Conservation (phyloP, 345 rosid species). For the Melaleuca quinquenervia region DNA sequence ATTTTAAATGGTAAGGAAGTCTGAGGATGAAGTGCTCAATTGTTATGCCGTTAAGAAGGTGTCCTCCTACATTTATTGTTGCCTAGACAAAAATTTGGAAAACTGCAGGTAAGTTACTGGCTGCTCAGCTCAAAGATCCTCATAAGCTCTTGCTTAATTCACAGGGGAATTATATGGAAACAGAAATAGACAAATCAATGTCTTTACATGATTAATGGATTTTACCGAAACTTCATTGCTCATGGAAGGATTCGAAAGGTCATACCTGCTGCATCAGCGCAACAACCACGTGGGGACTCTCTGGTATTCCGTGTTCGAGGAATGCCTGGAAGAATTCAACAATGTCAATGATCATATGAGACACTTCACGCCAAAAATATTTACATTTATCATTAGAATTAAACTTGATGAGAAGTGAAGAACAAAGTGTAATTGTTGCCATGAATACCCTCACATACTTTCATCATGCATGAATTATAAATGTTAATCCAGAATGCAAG, state of each 20-base stretch:
- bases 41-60: conserved; percentile 48
- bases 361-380: background rate
- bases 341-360: background rate
- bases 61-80: conserved; percentile 66
- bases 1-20: conserved; percentile 60
- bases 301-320: conserved; percentile 66
- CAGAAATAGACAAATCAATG: background rate
- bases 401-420: background rate
- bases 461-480: conserved; percentile 89
- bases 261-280: conserved; percentile 60
- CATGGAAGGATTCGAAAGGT: background rate
- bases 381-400: background rate
- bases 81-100: conserved; percentile 30
- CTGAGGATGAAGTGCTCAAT: conserved; percentile 84
- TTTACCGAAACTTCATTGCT: background rate
- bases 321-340: conserved; percentile 40
- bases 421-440: background rate
- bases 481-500: conserved; percentile 92
- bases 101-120: background rate
- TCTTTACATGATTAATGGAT: background rate
- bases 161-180: background rate
- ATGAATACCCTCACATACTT: conserved; percentile 29
- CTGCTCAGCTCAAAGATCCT: background rate
- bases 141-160: background rate
- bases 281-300: conserved; percentile 48